Evolutionary conservation across 495 filamentous ascomycete species (phyloP).

Genomic region (Tuber brumale): DNA sequence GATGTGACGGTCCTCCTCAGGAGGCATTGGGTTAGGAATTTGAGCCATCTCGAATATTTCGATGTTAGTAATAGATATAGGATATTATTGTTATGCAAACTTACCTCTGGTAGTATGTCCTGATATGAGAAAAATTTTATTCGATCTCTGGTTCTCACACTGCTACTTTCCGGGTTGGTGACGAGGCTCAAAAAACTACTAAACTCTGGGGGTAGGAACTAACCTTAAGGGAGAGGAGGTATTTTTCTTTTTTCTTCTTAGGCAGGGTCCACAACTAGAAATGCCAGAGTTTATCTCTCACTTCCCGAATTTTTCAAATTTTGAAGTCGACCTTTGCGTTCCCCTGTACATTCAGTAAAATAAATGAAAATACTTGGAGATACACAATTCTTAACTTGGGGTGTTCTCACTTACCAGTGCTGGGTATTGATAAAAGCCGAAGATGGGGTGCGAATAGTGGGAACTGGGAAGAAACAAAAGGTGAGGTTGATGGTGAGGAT

Average conservation of each 20-base stretch:
- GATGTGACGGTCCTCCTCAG: conserved; percentile 27
- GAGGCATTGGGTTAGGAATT: conserved; percentile 22
- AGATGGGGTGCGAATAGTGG: neutral
- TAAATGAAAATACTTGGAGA: neutral
- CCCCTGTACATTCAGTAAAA: neutral
- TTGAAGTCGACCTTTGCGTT: neutral
- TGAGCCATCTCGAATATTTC: neutral
- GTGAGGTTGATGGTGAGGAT: neutral
- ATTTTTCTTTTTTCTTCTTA: neutral
- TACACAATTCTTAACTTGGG: neutral
- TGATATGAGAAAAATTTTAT: neutral
- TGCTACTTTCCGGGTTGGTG: neutral
- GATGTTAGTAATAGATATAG: neutral
- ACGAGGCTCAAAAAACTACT: neutral
- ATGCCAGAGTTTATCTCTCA: neutral
- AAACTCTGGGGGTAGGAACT: neutral
- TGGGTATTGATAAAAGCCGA: neutral
- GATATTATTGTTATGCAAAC: neutral
- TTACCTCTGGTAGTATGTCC: conserved; percentile 4
- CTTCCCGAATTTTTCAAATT: neutral
- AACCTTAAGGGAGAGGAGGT: neutral
- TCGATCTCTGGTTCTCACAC: neutral
- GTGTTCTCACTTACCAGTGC: neutral
- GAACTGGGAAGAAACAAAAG: neutral
- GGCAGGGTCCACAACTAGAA: neutral